Evolutionary conservation across 768 basidiomycete species (phyloP), one percentile per base, ranked within the genome.

Genomic region (Mycena vitilis): DNA sequence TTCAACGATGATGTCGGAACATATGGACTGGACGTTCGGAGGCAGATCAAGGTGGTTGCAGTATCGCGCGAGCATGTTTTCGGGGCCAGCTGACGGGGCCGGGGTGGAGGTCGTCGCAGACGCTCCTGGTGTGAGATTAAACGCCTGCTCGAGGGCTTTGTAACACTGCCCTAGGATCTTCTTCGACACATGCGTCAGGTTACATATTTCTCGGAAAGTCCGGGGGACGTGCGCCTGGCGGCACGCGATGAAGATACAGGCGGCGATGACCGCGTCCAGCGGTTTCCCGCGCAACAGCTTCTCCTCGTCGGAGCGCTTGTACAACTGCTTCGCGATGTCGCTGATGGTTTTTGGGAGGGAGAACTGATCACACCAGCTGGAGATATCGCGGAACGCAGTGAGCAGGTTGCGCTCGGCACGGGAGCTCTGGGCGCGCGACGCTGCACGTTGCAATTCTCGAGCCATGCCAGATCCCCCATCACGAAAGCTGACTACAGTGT

Each of bases 201-300:
- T 92, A 81, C 94, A 96, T 55, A 98, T 96, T 83, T 98, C 98
- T 75, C 93, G 90, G 83, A 99, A 98, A 62, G 96, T 97, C 66
- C 97, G 87, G 0, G 95, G 94, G n/a, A 97, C 95, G 73, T 96
- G 93, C 10, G 94, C 96, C 79, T 96, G 94, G 45, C 97, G 87
- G 78, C 96, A 98, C 0, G 96, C 97, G 74, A 98, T 96, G 79
- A 99, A 98, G 76, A 99, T 96, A 81, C 97, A 98, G 1, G 97
- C 96, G 37, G 97, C 97, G 70, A 98, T 95, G 76, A 98, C 91
- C 9, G 96, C 96, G 66, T 96, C 93, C 71, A 95, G 86, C 2
- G 93, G 92, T 78, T 98, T 98, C 40, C 95, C 95, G 54, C 93
- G 91, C 5, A 97, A 85, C 25, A 96, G 86, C 77, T 95, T 95